A percentile compares a stretch with the other conserved stretches of the same genome.
phyloP scores from a whole-genome alignment of 768 basidiomycete species.

The Agaricus subrufescens region DNA sequence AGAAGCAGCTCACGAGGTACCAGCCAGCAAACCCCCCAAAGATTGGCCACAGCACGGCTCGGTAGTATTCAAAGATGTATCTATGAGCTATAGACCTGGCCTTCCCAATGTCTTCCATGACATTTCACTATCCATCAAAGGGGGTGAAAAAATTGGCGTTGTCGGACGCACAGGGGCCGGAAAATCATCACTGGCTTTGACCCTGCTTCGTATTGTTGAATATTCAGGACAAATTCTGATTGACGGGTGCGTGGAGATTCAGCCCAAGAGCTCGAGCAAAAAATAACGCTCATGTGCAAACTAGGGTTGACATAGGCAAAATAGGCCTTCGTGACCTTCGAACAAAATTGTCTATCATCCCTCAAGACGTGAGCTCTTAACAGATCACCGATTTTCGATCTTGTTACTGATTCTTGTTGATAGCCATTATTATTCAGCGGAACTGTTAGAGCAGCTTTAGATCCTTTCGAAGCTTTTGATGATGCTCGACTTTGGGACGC shows the following conservation, averaged over 20 bases:
- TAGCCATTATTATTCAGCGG: slow-evolving; percentile 23
- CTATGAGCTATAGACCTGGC: slow-evolving; percentile 62
- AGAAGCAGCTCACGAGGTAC: slow-evolving; percentile 62
- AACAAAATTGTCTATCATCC: slow-evolving; percentile 57
- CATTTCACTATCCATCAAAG: slow-evolving; percentile 51
- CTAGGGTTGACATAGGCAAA: slow-evolving; percentile 57
- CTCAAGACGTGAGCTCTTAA: slow-evolving; percentile 51
- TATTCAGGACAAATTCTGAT: slow-evolving; percentile 58
- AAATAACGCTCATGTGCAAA: neutral
- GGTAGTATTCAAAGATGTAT: slow-evolving; percentile 56
- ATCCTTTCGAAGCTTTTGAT: slow-evolving; percentile 57
- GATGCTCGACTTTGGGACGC: slow-evolving; percentile 71
- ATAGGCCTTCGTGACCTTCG: slow-evolving; percentile 65
- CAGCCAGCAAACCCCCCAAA: slow-evolving; percentile 45
- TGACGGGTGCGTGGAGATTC: slow-evolving; percentile 43
- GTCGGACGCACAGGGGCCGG: slow-evolving; percentile 63
- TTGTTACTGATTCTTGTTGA: neutral
- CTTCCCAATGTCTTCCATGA: slow-evolving; percentile 70
- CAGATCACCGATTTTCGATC: too few species aligned
- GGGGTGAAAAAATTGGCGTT: slow-evolving; percentile 75
- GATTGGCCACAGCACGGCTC: slow-evolving; percentile 63
- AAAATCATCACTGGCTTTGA: slow-evolving; percentile 59
- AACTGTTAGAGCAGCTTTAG: slow-evolving; percentile 53
- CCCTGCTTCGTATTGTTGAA: slow-evolving; percentile 68
- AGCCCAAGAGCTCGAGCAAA: neutral